phyloP scores from a whole-genome alignment of 352 stramenopile species.

The Pythium periplocum region DNA sequence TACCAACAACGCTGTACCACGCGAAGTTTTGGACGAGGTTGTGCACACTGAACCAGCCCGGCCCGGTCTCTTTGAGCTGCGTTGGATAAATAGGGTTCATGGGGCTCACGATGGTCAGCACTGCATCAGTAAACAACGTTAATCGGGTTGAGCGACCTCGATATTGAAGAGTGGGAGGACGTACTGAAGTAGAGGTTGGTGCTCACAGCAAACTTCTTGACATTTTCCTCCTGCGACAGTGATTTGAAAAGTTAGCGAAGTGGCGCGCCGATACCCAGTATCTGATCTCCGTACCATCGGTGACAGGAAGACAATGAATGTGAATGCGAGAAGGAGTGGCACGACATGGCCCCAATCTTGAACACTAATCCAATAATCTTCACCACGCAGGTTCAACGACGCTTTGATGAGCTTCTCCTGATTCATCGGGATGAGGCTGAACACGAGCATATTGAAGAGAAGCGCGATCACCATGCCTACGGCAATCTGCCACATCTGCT shows the following conservation, averaged over 20 bases:
- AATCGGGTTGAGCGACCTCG: not conserved
- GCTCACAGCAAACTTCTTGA: constrained; percentile 74
- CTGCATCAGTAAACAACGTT: constrained; percentile 17
- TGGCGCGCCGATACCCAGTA: too few species aligned
- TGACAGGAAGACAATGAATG: constrained; percentile 48
- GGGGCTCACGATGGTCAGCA: constrained; percentile 51
- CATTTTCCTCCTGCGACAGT: constrained; percentile 37
- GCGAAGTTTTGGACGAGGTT: constrained; percentile 64
- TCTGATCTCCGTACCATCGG: constrained; percentile 31
- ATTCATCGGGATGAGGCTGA: constrained; percentile 42
- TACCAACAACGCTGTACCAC: constrained; percentile 60
- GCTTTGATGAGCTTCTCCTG: constrained; percentile 40
- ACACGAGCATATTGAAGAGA: constrained; percentile 71
- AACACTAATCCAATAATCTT: constrained; percentile 60
- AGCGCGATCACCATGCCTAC: constrained; percentile 59
- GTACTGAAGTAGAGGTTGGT: constrained; percentile 78
- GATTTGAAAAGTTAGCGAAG: too few species aligned
- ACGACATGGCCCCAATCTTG: constrained; percentile 51
- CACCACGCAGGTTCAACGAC: constrained; percentile 42
- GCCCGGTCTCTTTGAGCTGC: constrained; percentile 37
- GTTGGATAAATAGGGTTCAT: constrained; percentile 59
- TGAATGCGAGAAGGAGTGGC: constrained; percentile 60
- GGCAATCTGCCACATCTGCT: constrained; percentile 72
- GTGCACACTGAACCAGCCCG: constrained; percentile 36
- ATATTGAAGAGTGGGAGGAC: constrained; percentile 2